These are phyloP conservation scores for Penicillium lividum DNA, from an alignment of 495 filamentous ascomycete genomes.

Conservation along the genomic window DNA sequence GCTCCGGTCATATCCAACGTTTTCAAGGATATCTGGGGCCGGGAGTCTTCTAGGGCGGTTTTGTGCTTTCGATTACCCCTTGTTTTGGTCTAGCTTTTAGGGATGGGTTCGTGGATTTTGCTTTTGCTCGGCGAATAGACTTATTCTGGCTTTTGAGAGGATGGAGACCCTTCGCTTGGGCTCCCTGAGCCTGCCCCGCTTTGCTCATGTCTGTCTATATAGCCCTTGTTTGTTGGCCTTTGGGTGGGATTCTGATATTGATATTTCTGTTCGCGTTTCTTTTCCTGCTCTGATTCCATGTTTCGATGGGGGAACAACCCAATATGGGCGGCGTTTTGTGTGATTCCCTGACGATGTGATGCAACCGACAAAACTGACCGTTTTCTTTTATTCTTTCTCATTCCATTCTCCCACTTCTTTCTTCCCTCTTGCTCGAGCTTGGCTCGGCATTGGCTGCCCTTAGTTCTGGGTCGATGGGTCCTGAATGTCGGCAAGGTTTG, in stretches of 20 bases:
- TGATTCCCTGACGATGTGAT: slow-evolving; percentile 31
- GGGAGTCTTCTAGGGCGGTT: slow-evolving; percentile 28
- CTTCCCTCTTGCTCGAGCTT: neutral
- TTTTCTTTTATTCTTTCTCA: neutral
- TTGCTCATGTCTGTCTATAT: slow-evolving; percentile 26
- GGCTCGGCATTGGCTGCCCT: neutral
- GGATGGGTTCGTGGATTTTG: slow-evolving; percentile 3
- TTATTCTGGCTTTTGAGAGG: slow-evolving; percentile 11
- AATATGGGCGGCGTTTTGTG: slow-evolving; percentile 24
- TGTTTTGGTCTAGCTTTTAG: slow-evolving; percentile 13
- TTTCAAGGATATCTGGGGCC: slow-evolving; percentile 20
- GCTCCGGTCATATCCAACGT: slow-evolving; percentile 1
- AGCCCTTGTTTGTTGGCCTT: neutral
- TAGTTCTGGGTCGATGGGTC: neutral
- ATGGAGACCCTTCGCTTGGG: neutral
- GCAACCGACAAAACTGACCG: slow-evolving; percentile 17
- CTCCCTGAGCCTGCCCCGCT: slow-evolving; percentile 2
- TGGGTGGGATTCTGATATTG: slow-evolving; percentile 11
- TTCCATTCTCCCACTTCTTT: neutral
- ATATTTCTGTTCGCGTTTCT: neutral
- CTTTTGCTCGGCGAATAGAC: slow-evolving; percentile 17
- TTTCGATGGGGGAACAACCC: slow-evolving; percentile 11
- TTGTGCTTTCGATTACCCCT: slow-evolving; percentile 20
- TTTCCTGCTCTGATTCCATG: slow-evolving; percentile 2
- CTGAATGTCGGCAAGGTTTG: neutral